Conservation (phyloP, 2,329 filamentous ascomycete genomes). For the Aspergillus caelatus region DNA sequence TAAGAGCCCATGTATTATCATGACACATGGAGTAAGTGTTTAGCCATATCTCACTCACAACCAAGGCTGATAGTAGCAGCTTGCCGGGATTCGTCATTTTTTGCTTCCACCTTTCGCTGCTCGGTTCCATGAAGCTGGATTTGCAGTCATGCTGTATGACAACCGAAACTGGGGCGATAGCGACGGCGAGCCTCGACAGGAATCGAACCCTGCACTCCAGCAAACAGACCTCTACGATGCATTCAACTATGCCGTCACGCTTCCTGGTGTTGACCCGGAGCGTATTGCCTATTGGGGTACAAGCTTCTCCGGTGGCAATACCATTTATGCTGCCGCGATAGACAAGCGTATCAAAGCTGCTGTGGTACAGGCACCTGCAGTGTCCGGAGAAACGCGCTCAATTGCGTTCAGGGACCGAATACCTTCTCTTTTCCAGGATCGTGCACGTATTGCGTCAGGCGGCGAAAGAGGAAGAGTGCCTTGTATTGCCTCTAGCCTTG, state of each 20-base stretch:
- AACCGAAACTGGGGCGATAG: conserved; percentile 27
- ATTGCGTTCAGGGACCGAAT: not conserved
- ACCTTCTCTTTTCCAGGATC: not conserved
- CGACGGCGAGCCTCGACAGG: conserved; percentile 30
- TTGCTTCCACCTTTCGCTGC: not conserved
- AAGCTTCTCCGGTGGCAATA: not conserved
- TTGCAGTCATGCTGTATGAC: conserved; percentile 19
- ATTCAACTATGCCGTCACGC: not conserved
- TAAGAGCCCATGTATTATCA: not conserved
- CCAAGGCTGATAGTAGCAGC: not conserved
- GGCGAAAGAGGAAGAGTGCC: not conserved
- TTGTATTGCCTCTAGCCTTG: not conserved
- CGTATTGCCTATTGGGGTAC: not conserved
- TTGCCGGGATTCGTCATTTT: not conserved
- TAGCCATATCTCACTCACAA: too few species aligned
- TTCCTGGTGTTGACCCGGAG: not conserved
- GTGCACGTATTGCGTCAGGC: not conserved
- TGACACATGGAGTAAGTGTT: not conserved
- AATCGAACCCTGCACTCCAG: conserved; percentile 28
- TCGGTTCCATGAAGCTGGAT: conserved; percentile 18
- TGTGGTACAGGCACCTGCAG: not conserved
- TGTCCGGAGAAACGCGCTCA: not conserved
- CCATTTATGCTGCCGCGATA: not conserved
- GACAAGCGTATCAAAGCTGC: not conserved
- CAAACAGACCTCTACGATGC: not conserved